Conservation (phyloP, 78 protist species). For the Dictyostelium discoideum region DNA sequence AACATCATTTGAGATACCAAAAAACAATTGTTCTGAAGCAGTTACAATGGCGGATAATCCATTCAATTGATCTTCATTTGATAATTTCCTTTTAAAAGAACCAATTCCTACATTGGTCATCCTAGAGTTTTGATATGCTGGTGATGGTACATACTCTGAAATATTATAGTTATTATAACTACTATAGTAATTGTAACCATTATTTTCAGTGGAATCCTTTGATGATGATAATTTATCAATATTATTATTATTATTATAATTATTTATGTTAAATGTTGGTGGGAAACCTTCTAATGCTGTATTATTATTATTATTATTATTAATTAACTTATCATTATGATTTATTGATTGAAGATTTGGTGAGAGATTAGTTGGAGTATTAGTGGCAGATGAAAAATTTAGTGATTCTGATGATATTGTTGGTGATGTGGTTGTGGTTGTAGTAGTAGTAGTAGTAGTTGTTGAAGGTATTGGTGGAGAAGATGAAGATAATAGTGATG, state of each 20-base stretch:
- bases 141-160: background rate
- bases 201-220: background rate
- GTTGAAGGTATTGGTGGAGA: background rate
- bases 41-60: background rate
- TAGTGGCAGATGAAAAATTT: background rate
- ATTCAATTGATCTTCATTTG: background rate
- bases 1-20: background rate
- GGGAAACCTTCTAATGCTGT: background rate
- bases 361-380: background rate
- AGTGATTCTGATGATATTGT: background rate
- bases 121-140: background rate
- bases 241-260: background rate
- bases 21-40: background rate
- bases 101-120: background rate
- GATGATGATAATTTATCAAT: background rate
- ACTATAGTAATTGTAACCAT: background rate
- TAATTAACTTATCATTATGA: background rate
- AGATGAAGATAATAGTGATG: background rate
- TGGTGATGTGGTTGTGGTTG: background rate
- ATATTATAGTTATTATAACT: background rate
- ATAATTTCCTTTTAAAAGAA: background rate
- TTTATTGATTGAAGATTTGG: background rate
- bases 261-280: background rate
- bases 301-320: background rate
- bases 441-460: too few relatives aligned